phyloP scores from a whole-genome alignment of 2,329 filamentous ascomycete species.

The Aspergillus sp. region DNA sequence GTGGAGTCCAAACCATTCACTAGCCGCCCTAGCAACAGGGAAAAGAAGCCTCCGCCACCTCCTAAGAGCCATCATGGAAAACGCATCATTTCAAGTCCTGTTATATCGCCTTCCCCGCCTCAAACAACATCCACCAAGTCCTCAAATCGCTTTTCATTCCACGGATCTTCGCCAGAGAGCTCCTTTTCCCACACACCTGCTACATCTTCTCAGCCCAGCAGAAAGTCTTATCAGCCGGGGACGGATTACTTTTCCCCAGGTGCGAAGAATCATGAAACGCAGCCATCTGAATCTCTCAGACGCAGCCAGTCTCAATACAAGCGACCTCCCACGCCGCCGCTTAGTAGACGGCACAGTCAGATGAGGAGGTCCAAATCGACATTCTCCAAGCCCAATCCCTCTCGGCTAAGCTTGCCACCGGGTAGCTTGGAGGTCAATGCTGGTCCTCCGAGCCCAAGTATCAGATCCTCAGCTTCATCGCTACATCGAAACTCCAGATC shows the following conservation, averaged over 20 bases:
- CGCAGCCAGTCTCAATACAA: slow-evolving; percentile 33
- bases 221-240: slow-evolving; percentile 50
- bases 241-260: slow-evolving; percentile 31
- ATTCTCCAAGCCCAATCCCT: slow-evolving; percentile 25
- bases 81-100: slow-evolving; percentile 51
- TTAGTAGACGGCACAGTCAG: slow-evolving; percentile 46
- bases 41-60: slow-evolving; percentile 63
- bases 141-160: slow-evolving; percentile 20
- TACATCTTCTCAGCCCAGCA: slow-evolving; percentile 10
- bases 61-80: slow-evolving; percentile 76
- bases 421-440: slow-evolving; percentile 42
- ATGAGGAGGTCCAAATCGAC: slow-evolving; percentile 33
- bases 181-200: slow-evolving; percentile 11
- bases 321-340: slow-evolving; percentile 45
- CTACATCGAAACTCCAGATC: slow-evolving; percentile 8
- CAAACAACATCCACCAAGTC: slow-evolving; percentile 20
- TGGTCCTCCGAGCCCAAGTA: slow-evolving; percentile 25
- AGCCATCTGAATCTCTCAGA: slow-evolving; percentile 18
- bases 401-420: slow-evolving; percentile 34
- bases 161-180: slow-evolving; percentile 17
- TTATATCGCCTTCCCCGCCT: slow-evolving; percentile 17
- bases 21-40: slow-evolving; percentile 37
- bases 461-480: slow-evolving; percentile 16
- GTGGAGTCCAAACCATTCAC: slow-evolving; percentile 35
- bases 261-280: slow-evolving; percentile 8